phyloP scores from a whole-genome alignment of 345 rosid species.

The Sonneratia caseolaris region DNA sequence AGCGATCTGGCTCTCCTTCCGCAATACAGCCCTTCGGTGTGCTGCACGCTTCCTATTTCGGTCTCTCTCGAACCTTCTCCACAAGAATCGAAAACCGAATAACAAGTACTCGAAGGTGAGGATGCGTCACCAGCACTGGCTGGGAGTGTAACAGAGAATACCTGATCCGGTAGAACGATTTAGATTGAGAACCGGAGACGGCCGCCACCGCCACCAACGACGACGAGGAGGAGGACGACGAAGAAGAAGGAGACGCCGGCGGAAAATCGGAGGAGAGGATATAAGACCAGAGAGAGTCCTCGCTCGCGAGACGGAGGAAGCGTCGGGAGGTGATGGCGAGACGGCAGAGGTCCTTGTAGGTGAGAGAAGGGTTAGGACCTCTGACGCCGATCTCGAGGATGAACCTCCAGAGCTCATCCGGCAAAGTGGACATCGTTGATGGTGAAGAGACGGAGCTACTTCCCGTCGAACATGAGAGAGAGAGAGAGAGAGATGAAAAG shows the following conservation, averaged over 20 bases:
- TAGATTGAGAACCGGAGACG: constrained; percentile 20
- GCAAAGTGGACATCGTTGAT: constrained; percentile 27
- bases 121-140: neutral
- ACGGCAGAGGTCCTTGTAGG: constrained; percentile 64
- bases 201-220: neutral
- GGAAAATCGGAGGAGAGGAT: constrained; percentile 48
- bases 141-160: constrained; percentile 4
- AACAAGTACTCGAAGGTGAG: neutral
- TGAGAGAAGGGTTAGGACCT: constrained; percentile 23
- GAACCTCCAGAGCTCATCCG: constrained; percentile 74
- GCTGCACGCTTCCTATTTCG: constrained; percentile 45
- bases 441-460: neutral
- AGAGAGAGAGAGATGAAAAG: neutral
- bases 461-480: neutral
- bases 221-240: neutral
- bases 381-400: constrained; percentile 49
- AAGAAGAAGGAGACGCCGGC: neutral
- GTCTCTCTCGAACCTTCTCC: constrained; percentile 62
- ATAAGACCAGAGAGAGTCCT: constrained; percentile 55
- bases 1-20: constrained; percentile 62
- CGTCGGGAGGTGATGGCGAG: constrained; percentile 69
- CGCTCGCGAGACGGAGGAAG: constrained; percentile 53
- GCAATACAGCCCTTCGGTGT: constrained; percentile 45
- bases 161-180: constrained; percentile 47
- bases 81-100: neutral